Percentiles rank a stretch among this genome's conserved stretches.
Conservation (phyloP, 805 yeast species). For the Blastobotrys mokoenaii region DNA sequence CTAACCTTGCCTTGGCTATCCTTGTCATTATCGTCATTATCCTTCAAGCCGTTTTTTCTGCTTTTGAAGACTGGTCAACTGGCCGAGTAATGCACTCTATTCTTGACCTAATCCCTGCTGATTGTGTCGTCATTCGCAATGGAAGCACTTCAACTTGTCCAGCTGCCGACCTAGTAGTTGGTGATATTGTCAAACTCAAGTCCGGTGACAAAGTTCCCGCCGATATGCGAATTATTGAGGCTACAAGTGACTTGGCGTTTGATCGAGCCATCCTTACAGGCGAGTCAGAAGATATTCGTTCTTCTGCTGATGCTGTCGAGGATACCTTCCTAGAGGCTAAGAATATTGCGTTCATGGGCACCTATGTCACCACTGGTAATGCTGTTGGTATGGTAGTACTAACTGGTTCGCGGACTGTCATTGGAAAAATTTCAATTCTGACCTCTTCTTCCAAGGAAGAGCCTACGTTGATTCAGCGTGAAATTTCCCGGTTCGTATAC, state of each 20-base stretch:
- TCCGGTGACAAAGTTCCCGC: slow-evolving; percentile 91
- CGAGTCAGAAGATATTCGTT: slow-evolving; percentile 93
- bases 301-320: slow-evolving; percentile 49
- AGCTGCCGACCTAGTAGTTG: slow-evolving; percentile 85
- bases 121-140: slow-evolving; percentile 59
- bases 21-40: slow-evolving; percentile 33
- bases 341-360: slow-evolving; percentile 40
- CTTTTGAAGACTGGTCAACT: slow-evolving; percentile 39
- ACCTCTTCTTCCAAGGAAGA: slow-evolving; percentile 34
- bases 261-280: slow-evolving; percentile 97
- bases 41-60: slow-evolving; percentile 36
- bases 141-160: slow-evolving; percentile 67
- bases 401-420: slow-evolving; percentile 92
- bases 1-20: slow-evolving; percentile 36
- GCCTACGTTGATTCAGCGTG: slow-evolving; percentile 36
- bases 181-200: slow-evolving; percentile 86
- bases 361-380: slow-evolving; percentile 59
- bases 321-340: slow-evolving; percentile 36
- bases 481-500: slow-evolving; percentile 30
- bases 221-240: slow-evolving; percentile 83
- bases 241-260: slow-evolving; percentile 77
- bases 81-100: slow-evolving; percentile 42
- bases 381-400: slow-evolving; percentile 89
- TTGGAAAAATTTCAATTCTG: slow-evolving; percentile 95
- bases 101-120: slow-evolving; percentile 34